Base-by-base conservation (phyloP, 2,329 filamentous ascomycete species). In the Neonectria coccinea region DNA sequence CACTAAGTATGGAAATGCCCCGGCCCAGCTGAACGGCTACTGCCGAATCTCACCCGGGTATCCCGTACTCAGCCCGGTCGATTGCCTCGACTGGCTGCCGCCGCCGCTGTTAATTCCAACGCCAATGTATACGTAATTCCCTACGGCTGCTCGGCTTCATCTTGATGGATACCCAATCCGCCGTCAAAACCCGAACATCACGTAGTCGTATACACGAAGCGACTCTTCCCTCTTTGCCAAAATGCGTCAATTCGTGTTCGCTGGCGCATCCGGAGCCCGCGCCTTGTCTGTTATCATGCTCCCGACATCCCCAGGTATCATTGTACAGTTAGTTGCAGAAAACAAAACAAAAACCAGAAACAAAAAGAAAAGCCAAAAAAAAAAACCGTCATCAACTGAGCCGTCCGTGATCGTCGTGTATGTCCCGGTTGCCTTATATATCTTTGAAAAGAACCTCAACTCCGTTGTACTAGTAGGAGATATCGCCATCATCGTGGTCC, bases 331-430 rank as follows among this genome's bases (percentile, higher is more conserved):
- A 59, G 55, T 64, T 50, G n/a, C 64, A 44, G 56, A 29, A 56
- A 58, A 27, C 27, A 45, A 52, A 41, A 44, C 25, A 58, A 10
- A 42, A 20, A 18, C 3, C 3, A 42, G 14, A 25, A 65, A 51
- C 22, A 59, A 44, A 41, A 58, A 33, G 39, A 62, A 56, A 53
- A 18, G 18, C 50, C 39, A 55, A 53, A 52, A 58, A 41, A 41
- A 8, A 33, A 25, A 25, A 25, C 25, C 8, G 12, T 52, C 45
- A 47, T 29, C 44, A 41, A 16, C 6, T 20, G 16, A 39, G 50
- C 52, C 62, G 65, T 61, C 62, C 59, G 65, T 72, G 62, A 62
- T 59, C 67, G 67, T 73, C 70, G 67, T 74, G 45, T 71, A 70
- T 72, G 61, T 59, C 66, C 62, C 65, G 50, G 64, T 72, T 68